Conservation (phyloP, 495 filamentous ascomycete species). For the Geoglossum glabrum region DNA sequence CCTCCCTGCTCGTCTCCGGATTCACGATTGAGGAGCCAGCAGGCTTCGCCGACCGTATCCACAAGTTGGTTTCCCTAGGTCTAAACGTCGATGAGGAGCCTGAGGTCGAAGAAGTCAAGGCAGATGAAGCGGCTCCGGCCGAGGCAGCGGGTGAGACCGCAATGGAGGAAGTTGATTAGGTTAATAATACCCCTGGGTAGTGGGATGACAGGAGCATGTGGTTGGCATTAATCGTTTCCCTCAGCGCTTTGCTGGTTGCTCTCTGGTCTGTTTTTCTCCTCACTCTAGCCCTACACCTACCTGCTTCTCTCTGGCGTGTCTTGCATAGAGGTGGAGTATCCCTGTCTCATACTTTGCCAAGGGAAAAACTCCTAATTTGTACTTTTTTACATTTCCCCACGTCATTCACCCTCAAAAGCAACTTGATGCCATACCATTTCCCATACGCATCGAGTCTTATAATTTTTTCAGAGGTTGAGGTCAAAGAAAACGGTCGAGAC, state of each 20-base stretch:
- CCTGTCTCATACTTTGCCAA: too few species aligned
- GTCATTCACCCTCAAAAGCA: too few species aligned
- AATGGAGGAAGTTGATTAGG: constrained; percentile 8
- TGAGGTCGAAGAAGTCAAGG: constrained; percentile 45
- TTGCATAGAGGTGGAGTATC: too few species aligned
- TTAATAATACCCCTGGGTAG: not conserved
- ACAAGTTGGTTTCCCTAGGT: constrained; percentile 93
- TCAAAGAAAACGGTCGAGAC: too few species aligned
- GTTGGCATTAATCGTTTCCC: not conserved
- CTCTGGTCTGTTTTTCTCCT: not conserved
- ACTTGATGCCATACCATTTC: too few species aligned
- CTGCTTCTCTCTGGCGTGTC: too few species aligned
- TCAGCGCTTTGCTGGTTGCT: not conserved
- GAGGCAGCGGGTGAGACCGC: constrained; percentile 3
- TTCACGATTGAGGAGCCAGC: constrained; percentile 99
- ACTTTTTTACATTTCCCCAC: too few species aligned
- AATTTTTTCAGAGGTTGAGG: too few species aligned
- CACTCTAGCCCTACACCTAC: too few species aligned
- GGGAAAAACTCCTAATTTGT: too few species aligned
- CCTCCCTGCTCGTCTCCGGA: constrained; percentile 89
- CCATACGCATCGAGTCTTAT: too few species aligned
- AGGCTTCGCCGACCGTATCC: constrained; percentile 92
- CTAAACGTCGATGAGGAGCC: constrained; percentile 89
- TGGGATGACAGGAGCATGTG: not conserved
- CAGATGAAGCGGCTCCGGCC: constrained; percentile 26